phyloP scores from a whole-genome alignment of 768 basidiomycete species.

The Fomitopsis pulvina region DNA sequence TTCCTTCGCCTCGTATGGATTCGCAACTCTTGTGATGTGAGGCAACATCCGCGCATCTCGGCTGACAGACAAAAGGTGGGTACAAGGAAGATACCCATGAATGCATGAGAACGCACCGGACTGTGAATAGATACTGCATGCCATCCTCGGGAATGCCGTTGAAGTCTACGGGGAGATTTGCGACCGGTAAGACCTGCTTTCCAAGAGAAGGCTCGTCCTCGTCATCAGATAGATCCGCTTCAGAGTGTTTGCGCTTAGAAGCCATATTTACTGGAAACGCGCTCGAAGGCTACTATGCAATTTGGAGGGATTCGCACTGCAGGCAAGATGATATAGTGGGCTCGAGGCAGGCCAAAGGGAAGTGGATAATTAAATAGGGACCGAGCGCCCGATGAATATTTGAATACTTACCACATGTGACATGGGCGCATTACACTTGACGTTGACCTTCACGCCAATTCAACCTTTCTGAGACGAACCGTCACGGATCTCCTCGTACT shows the following conservation, averaged over 20 bases:
- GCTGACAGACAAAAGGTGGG: conserved; percentile 29
- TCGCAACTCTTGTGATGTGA: conserved; percentile 53
- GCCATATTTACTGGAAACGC: conserved; percentile 1
- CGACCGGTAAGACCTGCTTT: conserved; percentile 75
- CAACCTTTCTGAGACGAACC: too few relatives aligned
- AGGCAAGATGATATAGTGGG: too few relatives aligned
- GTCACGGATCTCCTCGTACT: too few relatives aligned
- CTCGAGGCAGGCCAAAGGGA: too few relatives aligned
- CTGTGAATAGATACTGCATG: conserved; percentile 74
- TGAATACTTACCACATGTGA: neutral
- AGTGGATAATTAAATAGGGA: too few relatives aligned
- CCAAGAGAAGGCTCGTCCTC: conserved; percentile 61
- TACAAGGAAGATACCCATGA: conserved; percentile 8
- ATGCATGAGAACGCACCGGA: conserved; percentile 44
- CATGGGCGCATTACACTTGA: neutral
- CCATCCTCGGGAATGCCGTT: conserved; percentile 62
- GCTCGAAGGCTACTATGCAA: too few relatives aligned
- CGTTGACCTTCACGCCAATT: too few relatives aligned
- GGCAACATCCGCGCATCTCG: conserved; percentile 68
- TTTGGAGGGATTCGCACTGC: too few relatives aligned
- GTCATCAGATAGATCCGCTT: conserved; percentile 45
- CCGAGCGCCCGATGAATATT: neutral
- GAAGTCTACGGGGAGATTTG: conserved; percentile 66
- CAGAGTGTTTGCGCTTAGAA: conserved; percentile 51
- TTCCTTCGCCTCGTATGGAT: conserved; percentile 54